Percentiles rank a stretch among this genome's conserved stretches.
Conservation (phyloP, 129 eudicot species). For the Flaveria sonorensis region DNA sequence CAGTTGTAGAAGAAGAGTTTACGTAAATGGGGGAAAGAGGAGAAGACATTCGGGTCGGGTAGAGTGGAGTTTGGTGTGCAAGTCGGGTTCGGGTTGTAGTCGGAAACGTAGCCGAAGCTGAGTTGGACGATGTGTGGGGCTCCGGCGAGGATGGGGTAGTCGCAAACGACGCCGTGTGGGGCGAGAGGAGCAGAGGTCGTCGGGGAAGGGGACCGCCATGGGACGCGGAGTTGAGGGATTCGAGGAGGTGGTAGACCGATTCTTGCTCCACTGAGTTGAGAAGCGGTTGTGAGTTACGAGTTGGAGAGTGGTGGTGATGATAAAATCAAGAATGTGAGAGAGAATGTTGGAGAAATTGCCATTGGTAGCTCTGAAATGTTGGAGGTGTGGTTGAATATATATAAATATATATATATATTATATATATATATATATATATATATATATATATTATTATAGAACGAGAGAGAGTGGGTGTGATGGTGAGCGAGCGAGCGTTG, state of each 20-base stretch:
- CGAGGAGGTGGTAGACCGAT: conserved; percentile 62
- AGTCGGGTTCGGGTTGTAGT: conserved; percentile 62
- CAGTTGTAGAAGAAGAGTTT: conserved; percentile 73
- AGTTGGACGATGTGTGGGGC: conserved; percentile 51
- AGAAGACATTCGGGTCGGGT: conserved; percentile 32
- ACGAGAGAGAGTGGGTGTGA: too few relatives aligned
- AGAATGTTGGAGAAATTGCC: not conserved
- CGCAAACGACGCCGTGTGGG: conserved; percentile 84
- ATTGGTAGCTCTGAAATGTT: conserved; percentile 11
- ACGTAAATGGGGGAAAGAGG: conserved; percentile 40
- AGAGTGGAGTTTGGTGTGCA: conserved; percentile 42
- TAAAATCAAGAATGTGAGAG: not conserved
- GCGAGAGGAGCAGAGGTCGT: conserved; percentile 70
- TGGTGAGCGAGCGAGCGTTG: too few relatives aligned
- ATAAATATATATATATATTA: too few relatives aligned
- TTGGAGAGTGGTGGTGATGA: not conserved
- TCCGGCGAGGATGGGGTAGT: conserved; percentile 34
- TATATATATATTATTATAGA: too few relatives aligned
- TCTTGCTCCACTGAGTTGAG: conserved; percentile 65
- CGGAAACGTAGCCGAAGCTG: conserved; percentile 68
- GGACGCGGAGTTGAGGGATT: conserved; percentile 58
- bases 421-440: too few relatives aligned
- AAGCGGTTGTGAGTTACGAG: conserved; percentile 21
- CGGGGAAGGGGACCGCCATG: conserved; percentile 70
- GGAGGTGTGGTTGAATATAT: conserved; percentile 10